Base-by-base conservation (phyloP, 2,329 filamentous ascomycete genomes). In the Clonostachys chloroleuca region DNA sequence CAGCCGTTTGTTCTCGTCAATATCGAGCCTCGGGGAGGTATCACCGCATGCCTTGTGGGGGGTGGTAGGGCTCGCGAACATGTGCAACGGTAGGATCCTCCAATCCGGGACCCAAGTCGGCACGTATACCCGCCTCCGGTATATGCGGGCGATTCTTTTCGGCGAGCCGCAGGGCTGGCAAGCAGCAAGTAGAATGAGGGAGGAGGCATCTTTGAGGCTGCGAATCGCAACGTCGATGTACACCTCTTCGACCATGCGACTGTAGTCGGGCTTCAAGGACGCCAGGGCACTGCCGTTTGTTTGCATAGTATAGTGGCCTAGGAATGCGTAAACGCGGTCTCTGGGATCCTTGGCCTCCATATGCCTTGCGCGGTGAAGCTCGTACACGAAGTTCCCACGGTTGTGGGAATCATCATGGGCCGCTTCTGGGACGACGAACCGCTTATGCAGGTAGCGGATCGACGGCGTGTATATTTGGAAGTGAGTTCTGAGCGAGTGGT, bases 71-170 rank as follows among this genome's bases (percentile, higher is more conserved):
- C 61, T 56, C 3, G 57, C 60, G 13, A 67, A 52, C 9, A 67
- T 54, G 37, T 67, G 64, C 1, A 63, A 45, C 12, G 63, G 62
- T 7, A 57, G 46, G 7, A 59, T 47, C 3, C 62, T 57, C 66
- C 65, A 68, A 54, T 69, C 66, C 1, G 66, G 66, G 24, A 66
- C 65, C 66, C 66, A 69, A 0, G 63, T 62, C 2, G 66, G 65
- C 5, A 68, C 24, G 10, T 30, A 18, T 12, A 51, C 12, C 37
- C 12, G 12, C 14, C 30, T 34, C 20, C 24, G 18, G 5, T 16
- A 14, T 17, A 20, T 24, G n/a, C 48, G 44, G 9, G 17, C 49
- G 3, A 51, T 55, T 33, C 35, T 42, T 24, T 54, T 48, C 5
- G 49, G 50, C 6, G 37, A 33, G 1, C 54, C 53, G 16, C 53